Conservation (phyloP, 2,329 filamentous ascomycete species). For the Diaporthe eres region DNA sequence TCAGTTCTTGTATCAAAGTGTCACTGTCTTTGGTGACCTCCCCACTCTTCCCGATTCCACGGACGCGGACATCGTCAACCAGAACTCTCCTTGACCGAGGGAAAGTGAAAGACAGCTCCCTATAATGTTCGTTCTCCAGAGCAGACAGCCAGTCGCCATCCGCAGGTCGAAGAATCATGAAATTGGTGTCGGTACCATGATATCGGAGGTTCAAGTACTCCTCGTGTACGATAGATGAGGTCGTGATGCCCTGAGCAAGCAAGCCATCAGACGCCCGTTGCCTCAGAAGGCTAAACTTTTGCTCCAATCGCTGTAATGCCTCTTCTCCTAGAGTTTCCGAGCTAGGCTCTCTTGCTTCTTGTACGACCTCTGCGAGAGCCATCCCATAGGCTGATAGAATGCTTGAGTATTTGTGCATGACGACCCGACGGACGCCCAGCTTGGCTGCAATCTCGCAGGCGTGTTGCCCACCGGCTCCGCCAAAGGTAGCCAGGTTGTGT, state of each 20-base stretch:
- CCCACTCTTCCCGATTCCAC: constrained; percentile 82
- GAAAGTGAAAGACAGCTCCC: constrained; percentile 56
- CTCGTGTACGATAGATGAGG: constrained; percentile 51
- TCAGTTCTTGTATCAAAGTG: constrained; percentile 32
- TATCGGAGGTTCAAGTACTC: constrained; percentile 63
- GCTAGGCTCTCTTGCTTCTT: constrained; percentile 53
- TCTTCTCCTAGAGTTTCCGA: constrained; percentile 44
- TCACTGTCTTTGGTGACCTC: constrained; percentile 37
- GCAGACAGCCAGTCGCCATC: constrained; percentile 54
- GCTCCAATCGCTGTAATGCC: constrained; percentile 41
- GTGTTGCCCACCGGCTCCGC: constrained; percentile 80
- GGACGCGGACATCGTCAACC: constrained; percentile 54
- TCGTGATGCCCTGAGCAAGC: constrained; percentile 43
- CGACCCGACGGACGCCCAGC: constrained; percentile 56
- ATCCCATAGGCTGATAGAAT: constrained; percentile 61
- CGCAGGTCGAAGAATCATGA: constrained; percentile 59
- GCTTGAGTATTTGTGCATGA: constrained; percentile 59
- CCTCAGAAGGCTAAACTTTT: constrained; percentile 48
- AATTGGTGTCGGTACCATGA: constrained; percentile 63
- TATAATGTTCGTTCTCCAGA: constrained; percentile 54
- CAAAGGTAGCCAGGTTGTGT: constrained; percentile 69
- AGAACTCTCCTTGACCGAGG: constrained; percentile 53
- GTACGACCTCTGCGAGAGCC: constrained; percentile 56
- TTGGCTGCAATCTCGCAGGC: constrained; percentile 57
- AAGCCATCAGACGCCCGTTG: constrained; percentile 50